These are phyloP conservation scores for Cutaneotrichosporon arboriforme DNA, from an alignment of 1,284 basidiomycete genomes.

Conservation along the genomic window DNA sequence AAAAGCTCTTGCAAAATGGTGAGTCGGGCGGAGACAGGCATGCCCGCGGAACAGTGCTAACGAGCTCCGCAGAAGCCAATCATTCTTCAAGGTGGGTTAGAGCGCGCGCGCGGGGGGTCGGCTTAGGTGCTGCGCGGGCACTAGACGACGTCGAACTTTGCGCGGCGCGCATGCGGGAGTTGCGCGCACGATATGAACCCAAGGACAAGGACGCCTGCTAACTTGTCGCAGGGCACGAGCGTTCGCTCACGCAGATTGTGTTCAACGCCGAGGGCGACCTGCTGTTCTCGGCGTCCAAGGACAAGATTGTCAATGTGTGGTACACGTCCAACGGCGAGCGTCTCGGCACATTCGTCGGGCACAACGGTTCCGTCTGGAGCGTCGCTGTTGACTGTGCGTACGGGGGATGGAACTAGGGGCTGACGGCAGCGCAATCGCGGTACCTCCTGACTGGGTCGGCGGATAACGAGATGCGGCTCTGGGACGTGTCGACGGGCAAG, in stretches of 20 bases:
- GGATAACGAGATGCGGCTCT: slow-evolving; percentile 88
- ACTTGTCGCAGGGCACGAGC: slow-evolving; percentile 76
- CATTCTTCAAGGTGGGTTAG: slow-evolving; percentile 43
- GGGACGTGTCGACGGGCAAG: slow-evolving; percentile 85
- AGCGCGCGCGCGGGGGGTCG: neutral
- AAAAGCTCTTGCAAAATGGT: slow-evolving; percentile 15
- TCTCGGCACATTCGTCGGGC: slow-evolving; percentile 90
- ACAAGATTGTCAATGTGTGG: slow-evolving; percentile 93
- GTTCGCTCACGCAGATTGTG: slow-evolving; percentile 93
- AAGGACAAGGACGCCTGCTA: neutral
- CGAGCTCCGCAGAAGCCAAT: slow-evolving; percentile 44
- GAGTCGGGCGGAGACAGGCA: neutral
- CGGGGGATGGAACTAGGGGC: neutral
- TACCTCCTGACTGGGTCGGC: slow-evolving; percentile 78
- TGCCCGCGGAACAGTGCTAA: slow-evolving; percentile 5
- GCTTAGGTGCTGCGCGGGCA: neutral
- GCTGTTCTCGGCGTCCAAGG: slow-evolving; percentile 93
- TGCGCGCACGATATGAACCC: neutral
- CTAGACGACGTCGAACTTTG: too few relatives aligned
- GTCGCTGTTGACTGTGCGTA: slow-evolving; percentile 88
- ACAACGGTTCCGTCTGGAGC: slow-evolving; percentile 96
- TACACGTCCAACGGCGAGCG: slow-evolving; percentile 98
- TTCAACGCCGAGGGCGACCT: slow-evolving; percentile 96
- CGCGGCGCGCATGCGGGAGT: neutral
- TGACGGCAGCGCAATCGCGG: slow-evolving; percentile 64